These are phyloP conservation scores for Paraglomus occultum DNA, from an alignment of 192 early-diverging fungal species.

Conservation along the genomic window DNA sequence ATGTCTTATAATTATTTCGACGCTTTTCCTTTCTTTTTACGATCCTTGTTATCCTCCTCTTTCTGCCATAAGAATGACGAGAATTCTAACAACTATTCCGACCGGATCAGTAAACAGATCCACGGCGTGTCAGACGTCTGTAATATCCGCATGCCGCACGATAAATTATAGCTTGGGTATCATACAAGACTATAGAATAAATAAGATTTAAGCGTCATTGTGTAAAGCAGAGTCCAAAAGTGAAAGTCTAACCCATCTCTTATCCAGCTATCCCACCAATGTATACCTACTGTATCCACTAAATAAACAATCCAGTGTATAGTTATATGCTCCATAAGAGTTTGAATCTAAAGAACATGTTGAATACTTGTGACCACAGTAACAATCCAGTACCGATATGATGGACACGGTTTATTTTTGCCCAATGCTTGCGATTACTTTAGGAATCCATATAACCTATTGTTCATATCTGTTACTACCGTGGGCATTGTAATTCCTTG, in stretches of 20 bases:
- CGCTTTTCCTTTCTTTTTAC: constrained; percentile 4
- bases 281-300: constrained; percentile 33
- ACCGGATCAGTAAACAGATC: constrained; percentile 45
- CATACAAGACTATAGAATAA: constrained; percentile 40
- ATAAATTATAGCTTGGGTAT: constrained; percentile 53
- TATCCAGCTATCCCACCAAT: too few relatives aligned
- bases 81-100: constrained; percentile 45
- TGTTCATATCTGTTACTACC: too few relatives aligned
- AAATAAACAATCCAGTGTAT: constrained; percentile 47
- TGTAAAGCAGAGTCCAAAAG: too few relatives aligned
- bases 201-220: not conserved
- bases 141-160: constrained; percentile 34
- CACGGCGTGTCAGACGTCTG: constrained; percentile 35
- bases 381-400: constrained; percentile 32
- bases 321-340: constrained; percentile 40
- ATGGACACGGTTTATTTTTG: too few relatives aligned
- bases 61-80: constrained; percentile 39
- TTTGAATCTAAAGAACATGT: constrained; percentile 37
- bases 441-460: too few relatives aligned
- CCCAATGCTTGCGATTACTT: too few relatives aligned
- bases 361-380: constrained; percentile 33
- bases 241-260: too few relatives aligned
- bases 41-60: constrained; percentile 30
- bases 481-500: constrained; percentile 17
- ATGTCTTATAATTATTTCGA: not conserved